These are phyloP conservation scores for Prunus davidiana DNA, from an alignment of 306 rosid species.

Conservation along the genomic window DNA sequence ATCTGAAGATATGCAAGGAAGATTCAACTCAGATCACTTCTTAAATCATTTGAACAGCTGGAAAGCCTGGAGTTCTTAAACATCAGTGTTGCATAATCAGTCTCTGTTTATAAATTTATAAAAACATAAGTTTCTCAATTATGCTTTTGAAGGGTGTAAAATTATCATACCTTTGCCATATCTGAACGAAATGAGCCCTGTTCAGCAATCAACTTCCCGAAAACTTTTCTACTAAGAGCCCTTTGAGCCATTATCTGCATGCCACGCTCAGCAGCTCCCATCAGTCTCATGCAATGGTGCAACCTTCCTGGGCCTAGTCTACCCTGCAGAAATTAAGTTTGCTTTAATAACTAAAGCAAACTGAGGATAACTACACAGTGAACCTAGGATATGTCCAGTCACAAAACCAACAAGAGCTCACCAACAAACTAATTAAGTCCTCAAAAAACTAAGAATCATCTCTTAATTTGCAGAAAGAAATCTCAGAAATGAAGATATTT, in stretches of 20 bases:
- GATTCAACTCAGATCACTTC: conserved; percentile 3
- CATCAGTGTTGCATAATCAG: neutral
- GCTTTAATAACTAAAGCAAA: neutral
- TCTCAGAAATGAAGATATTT: neutral
- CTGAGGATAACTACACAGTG: neutral
- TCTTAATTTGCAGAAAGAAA: neutral
- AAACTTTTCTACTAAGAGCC: conserved; percentile 75
- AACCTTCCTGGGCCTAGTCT: conserved; percentile 97
- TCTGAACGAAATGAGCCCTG: conserved; percentile 89
- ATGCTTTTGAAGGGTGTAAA: neutral
- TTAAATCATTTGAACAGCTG: conserved; percentile 1
- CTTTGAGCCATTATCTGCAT: conserved; percentile 79
- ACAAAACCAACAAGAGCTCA: neutral
- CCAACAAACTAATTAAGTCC: neutral
- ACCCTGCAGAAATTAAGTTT: conserved; percentile 52
- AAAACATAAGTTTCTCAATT: neutral
- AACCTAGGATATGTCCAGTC: neutral
- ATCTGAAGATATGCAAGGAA: neutral
- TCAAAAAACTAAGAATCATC: conserved; percentile 7
- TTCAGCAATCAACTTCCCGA: conserved; percentile 87
- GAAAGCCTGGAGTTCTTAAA: neutral
- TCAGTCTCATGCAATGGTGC: conserved; percentile 97
- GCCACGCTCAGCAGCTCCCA: conserved; percentile 94
- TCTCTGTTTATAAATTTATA: neutral
- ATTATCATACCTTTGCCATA: conserved; percentile 64